Base-by-base conservation (phyloP, 768 basidiomycete species). In the Calocybe gangraenosa region DNA sequence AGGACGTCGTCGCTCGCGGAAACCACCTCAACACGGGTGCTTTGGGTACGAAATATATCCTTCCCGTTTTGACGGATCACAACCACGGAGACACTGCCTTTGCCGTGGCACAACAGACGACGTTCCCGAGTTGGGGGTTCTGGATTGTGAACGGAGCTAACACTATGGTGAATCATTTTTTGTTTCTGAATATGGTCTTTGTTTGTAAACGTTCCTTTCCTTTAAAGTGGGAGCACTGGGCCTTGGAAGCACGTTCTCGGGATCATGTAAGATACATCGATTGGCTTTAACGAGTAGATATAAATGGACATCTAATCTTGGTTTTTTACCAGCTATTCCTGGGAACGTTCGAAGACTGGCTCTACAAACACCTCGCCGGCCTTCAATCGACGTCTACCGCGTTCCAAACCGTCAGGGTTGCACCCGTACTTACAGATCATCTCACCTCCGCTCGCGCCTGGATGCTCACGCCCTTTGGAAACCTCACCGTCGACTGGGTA, bases 281-380 rank as follows among this genome's bases (percentile, higher is more conserved):
- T 28, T 28, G 25, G 11, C n/a, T 28, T 28, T 11, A 28, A 28
- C 25, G 25, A n/a, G n/a, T n/a, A n/a, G n/a, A n/a, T n/a, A n/a
- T 28, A 5, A 28, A 28, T 28, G 11, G 11, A 11, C 4, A 17
- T 11, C 31, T 13, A 18, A 35, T 14, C 28, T 46, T 35, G 21
- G 37, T 19, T 0, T 4, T 15, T 32, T 1, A 2, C 17, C 34
- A 64, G 62, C 56, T 56, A 18, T 64, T 64, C 59, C 55, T 64
- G 17, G 60, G 62, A 34, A 64, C 62, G 2, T 64, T 57, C 51
- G 59, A 64, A 48, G 62, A 64, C 42, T 64, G 60, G 62, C 42
- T 64, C 10, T 64, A 50, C 50, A 61, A 60, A 37, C 42, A 59
- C 47, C 52, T 64, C 0, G 59, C 55, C 9, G 60, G 62, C 0